A percentile compares a stretch with the other conserved stretches of the same genome.
These are phyloP conservation scores for Colletotrichum melonis DNA, from an alignment of 2,329 filamentous ascomycete species.

Conservation along the genomic window DNA sequence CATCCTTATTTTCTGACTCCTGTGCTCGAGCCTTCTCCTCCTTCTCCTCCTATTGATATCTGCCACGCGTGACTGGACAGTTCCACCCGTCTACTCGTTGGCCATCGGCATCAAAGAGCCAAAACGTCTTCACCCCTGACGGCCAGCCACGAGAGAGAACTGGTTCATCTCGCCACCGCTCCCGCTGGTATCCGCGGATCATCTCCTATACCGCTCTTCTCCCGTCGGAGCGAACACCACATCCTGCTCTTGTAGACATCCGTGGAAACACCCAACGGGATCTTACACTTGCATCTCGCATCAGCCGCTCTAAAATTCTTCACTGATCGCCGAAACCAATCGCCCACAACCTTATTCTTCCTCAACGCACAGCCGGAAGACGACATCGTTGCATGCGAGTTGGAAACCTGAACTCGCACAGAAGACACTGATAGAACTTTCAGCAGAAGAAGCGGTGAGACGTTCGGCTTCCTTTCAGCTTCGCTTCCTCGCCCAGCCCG, in stretches of 20 bases:
- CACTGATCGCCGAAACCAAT: slow-evolving; percentile 27
- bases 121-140: background rate
- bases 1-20: background rate
- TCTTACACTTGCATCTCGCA: slow-evolving; percentile 22
- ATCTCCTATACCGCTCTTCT: slow-evolving; percentile 30
- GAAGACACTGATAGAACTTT: slow-evolving; percentile 12
- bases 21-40: slow-evolving; percentile 20
- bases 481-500: background rate
- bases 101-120: background rate
- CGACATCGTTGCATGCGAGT: slow-evolving; percentile 31
- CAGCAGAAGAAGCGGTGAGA: slow-evolving; percentile 26
- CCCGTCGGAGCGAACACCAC: slow-evolving; percentile 6
- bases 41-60: background rate
- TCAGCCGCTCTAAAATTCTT: slow-evolving; percentile 10
- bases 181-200: slow-evolving; percentile 29
- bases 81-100: background rate
- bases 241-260: slow-evolving; percentile 1
- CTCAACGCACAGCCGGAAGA: slow-evolving; percentile 28
- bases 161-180: slow-evolving; percentile 31
- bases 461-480: background rate
- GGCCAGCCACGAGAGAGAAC: slow-evolving; percentile 7
- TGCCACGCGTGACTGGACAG: background rate
- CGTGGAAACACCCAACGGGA: slow-evolving; percentile 23
- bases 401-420: slow-evolving; percentile 6
- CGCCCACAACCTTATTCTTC: slow-evolving; percentile 3